Evolutionary conservation across 306 rosid genomes (phyloP).

Genomic region (Prinsepia uniflora): DNA sequence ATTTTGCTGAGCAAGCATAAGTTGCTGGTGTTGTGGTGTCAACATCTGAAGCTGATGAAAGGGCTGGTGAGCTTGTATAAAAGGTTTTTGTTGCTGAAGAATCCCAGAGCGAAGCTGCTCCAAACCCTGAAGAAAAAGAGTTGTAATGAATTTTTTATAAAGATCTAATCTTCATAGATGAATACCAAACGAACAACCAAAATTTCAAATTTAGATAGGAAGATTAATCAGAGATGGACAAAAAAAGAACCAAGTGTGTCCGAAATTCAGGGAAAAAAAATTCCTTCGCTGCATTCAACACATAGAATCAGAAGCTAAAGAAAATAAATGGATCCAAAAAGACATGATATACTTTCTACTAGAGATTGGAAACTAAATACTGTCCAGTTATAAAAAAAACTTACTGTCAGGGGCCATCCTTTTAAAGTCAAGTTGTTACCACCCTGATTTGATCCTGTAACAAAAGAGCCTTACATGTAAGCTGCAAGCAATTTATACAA

Average conservation of each 20-base stretch:
- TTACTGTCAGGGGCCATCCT: conserved; percentile 98
- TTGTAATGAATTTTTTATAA: background rate
- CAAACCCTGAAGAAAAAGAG: conserved; percentile 51
- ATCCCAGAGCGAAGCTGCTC: conserved; percentile 91
- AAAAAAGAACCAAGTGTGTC: background rate
- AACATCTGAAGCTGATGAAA: conserved; percentile 95
- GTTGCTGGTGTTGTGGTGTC: conserved; percentile 91
- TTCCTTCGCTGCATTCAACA: background rate
- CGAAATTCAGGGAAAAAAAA: background rate
- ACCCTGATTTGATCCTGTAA: conserved; percentile 94
- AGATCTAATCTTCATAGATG: background rate
- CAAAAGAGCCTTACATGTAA: conserved; percentile 27
- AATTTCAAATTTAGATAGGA: background rate
- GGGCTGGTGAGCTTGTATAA: conserved; percentile 79
- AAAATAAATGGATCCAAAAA: conserved; percentile 6
- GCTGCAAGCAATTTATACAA: conserved; percentile 23
- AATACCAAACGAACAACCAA: background rate
- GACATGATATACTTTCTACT: background rate
- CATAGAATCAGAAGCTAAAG: background rate
- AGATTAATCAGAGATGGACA: background rate
- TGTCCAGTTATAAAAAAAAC: conserved; percentile 22
- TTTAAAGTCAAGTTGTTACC: conserved; percentile 86
- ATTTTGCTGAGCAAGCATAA: conserved; percentile 90
- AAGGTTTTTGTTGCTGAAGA: conserved; percentile 90
- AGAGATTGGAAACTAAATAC: background rate